Conservation (phyloP, 2,329 filamentous ascomycete species). For the Chaetomium sp. region DNA sequence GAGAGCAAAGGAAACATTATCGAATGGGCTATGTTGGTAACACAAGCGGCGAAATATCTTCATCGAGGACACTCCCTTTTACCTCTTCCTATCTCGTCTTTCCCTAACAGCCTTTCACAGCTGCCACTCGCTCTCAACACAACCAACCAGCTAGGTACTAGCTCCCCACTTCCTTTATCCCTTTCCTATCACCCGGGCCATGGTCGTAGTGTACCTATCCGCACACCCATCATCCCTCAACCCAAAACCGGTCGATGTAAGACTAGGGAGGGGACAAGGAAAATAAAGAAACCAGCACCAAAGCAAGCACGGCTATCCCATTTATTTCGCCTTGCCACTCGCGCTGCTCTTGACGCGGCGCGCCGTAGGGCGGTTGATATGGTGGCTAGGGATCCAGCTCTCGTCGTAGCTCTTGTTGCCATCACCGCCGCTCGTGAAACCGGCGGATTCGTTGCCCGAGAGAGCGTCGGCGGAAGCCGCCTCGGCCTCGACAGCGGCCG, state of each 20-base stretch:
- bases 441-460: slow-evolving; percentile 64
- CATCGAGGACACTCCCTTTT: neutral
- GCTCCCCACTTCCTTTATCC: too few relatives aligned
- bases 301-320: neutral
- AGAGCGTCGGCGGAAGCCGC: slow-evolving; percentile 34
- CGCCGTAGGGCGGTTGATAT: slow-evolving; percentile 78
- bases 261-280: neutral
- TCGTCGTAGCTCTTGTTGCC: slow-evolving; percentile 67
- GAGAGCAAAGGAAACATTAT: neutral
- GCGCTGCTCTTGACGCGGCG: slow-evolving; percentile 57
- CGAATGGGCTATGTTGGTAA: neutral
- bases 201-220: too few relatives aligned
- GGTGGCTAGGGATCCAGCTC: slow-evolving; percentile 86
- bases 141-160: too few relatives aligned
- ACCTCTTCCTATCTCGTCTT: too few relatives aligned
- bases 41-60: slow-evolving; percentile 1
- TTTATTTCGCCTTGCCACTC: slow-evolving; percentile 31
- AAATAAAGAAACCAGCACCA: neutral
- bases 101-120: neutral
- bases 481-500: slow-evolving; percentile 39
- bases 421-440: slow-evolving; percentile 58
- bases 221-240: too few relatives aligned
- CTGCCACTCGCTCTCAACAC: neutral
- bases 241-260: neutral
- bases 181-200: too few relatives aligned